Conservation (phyloP, 352 stramenopile species). For the Phytophthora citricola region DNA sequence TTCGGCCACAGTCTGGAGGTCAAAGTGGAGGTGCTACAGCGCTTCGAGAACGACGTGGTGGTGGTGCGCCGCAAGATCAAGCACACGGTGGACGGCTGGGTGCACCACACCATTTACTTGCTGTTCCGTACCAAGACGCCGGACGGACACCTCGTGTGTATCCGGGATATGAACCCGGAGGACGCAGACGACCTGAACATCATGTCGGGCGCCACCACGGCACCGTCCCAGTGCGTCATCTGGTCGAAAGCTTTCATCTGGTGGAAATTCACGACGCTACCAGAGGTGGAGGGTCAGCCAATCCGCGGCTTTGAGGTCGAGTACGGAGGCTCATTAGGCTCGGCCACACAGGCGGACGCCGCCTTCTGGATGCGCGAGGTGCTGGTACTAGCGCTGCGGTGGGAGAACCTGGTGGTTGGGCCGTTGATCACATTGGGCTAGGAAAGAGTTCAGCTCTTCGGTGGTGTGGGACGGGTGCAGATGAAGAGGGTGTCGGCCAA, state of each 20-base stretch:
- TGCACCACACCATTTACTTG: slow-evolving; percentile 76
- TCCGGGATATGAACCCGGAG: slow-evolving; percentile 66
- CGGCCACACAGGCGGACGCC: slow-evolving; percentile 44
- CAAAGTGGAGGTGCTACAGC: slow-evolving; percentile 61
- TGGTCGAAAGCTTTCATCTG: slow-evolving; percentile 74
- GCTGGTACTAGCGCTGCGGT: slow-evolving; percentile 55
- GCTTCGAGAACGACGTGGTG: slow-evolving; percentile 57
- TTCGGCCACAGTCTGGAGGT: slow-evolving; percentile 61
- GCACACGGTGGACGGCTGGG: slow-evolving; percentile 60
- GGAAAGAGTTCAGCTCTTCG: slow-evolving; percentile 8
- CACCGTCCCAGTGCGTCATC: slow-evolving; percentile 48
- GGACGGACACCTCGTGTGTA: slow-evolving; percentile 71
- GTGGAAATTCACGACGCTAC: slow-evolving; percentile 67
- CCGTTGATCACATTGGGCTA: slow-evolving; percentile 55
- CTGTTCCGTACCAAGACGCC: slow-evolving; percentile 74
- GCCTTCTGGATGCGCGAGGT: slow-evolving; percentile 72
- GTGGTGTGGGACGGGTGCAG: slow-evolving; percentile 25
- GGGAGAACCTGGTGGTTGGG: slow-evolving; percentile 62
- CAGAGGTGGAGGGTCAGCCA: slow-evolving; percentile 33
- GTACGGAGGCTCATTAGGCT: slow-evolving; percentile 60
- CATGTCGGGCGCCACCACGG: slow-evolving; percentile 18
- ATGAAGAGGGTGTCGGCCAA: neutral
- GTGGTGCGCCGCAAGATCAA: slow-evolving; percentile 65
- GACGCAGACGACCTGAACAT: slow-evolving; percentile 46
- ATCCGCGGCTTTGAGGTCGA: slow-evolving; percentile 59